phyloP scores from a whole-genome alignment of 208 protist species.

The Blastocrithidia nonstop region DNA sequence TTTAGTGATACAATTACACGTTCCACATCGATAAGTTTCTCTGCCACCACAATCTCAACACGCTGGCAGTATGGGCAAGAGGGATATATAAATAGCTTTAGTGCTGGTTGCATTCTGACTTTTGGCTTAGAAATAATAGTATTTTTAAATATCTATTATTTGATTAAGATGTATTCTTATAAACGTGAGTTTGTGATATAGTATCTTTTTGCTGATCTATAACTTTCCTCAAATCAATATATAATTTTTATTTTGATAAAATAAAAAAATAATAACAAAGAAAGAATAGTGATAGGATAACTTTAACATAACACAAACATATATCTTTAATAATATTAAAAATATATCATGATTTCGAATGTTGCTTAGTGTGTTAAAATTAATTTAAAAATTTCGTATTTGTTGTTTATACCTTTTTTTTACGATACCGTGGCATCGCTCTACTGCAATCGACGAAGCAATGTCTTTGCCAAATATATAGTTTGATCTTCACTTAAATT shows the following conservation, averaged over 20 bases:
- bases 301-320: neutral
- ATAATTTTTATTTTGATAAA: no score
- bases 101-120: conserved; percentile 3
- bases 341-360: neutral
- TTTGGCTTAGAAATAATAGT: neutral
- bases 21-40: conserved; percentile 39
- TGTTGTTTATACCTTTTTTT: neutral
- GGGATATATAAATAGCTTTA: conserved; percentile 39
- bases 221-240: no score
- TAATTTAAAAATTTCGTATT: neutral
- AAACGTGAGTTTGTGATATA: no score
- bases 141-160: neutral
- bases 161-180: no score
- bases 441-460: conserved; percentile 34
- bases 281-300: neutral
- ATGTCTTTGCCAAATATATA: conserved; percentile 54
- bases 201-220: no score
- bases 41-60: conserved; percentile 31
- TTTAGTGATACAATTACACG: conserved; percentile 19
- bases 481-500: conserved; percentile 44
- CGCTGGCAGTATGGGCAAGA: conserved; percentile 58
- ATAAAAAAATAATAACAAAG: no score
- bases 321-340: no score
- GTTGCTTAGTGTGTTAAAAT: neutral
- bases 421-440: neutral